Base-by-base conservation (phyloP, 305 asterid genomes). In the Striga hermonthica region DNA sequence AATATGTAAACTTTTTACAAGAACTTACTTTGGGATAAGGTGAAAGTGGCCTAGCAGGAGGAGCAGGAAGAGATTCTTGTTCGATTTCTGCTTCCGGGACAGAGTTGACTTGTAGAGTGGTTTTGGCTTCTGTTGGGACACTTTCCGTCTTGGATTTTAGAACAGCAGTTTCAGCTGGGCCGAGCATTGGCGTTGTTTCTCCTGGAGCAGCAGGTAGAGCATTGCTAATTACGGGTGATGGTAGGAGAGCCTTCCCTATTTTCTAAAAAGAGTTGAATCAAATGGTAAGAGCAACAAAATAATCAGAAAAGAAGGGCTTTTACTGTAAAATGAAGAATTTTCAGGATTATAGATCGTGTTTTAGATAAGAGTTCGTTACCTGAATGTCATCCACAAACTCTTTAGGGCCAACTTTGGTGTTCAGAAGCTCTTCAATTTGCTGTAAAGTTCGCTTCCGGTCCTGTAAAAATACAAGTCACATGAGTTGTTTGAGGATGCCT, bases 241-340 rank as follows among this genome's bases (percentile, higher is more conserved):
- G 97, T 60, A 94, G 86, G 76, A 94, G 81, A 38, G 97, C 95
- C 85, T 75, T 88, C 74, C 97, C 97, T 2, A 94, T 90, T 83
- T 88, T 75, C 97, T 90, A 84, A 60, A 60, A 69, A 9, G 44
- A 6, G 65, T 56, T 48, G 56, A 71, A 61, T 48, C 44, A 11
- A 16, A 2, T 3, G 6, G 34, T 45, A 63, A 64, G 60, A 37
- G 55, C 8, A 35, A 57, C 31, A 22, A 22, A 22, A 22, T 22
- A 22, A 22, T 22, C 31, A 22, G 31, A 22, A 22, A 22, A 22
- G 31, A 22, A 2, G 31, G 31, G 31, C 8, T 48, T 28, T 47
- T 44, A 45, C 58, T 9, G 13, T 2, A 0, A 6, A 34, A 9
- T 10, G 54, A 13, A 6, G 9, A 22, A 40, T 36, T 0, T 22